These are phyloP conservation scores for Penicillium sp. DNA, from an alignment of 2,329 filamentous ascomycete genomes.

Conservation along the genomic window DNA sequence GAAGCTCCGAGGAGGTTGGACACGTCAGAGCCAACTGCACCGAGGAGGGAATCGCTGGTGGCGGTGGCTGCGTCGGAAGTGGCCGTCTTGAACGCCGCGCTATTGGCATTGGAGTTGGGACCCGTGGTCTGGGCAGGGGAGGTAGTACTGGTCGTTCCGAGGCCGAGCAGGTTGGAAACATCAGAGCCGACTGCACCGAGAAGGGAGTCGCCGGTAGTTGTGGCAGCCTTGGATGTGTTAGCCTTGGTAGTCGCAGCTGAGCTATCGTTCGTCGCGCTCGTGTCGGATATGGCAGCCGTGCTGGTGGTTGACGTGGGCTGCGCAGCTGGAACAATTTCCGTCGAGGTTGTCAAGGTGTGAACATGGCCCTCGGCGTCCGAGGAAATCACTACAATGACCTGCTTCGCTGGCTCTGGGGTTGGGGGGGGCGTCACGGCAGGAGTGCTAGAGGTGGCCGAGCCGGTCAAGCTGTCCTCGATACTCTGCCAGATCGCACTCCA, in stretches of 20 bases:
- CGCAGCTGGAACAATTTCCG: slow-evolving; percentile 1
- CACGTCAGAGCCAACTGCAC: slow-evolving; percentile 3
- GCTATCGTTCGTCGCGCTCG: background rate
- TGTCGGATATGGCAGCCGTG: slow-evolving; percentile 8
- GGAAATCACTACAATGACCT: slow-evolving; percentile 25
- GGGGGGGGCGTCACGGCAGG: background rate
- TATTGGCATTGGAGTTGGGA: background rate
- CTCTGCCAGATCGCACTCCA: background rate
- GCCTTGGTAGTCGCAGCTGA: background rate
- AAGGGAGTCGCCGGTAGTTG: slow-evolving; percentile 3
- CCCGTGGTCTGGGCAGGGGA: background rate
- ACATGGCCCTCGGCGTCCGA: slow-evolving; percentile 20
- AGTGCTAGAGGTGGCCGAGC: background rate
- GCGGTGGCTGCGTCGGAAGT: background rate
- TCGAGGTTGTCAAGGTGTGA: slow-evolving; percentile 21
- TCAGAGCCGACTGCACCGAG: slow-evolving; percentile 4
- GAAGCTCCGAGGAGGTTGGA: background rate
- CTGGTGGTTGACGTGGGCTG: slow-evolving; percentile 11
- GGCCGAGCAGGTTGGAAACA: background rate
- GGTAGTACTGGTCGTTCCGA: background rate
- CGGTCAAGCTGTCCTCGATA: slow-evolving; percentile 4
- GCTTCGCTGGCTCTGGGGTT: slow-evolving; percentile 7
- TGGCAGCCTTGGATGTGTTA: background rate
- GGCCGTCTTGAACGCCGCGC: background rate
- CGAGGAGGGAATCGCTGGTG: slow-evolving; percentile 4